Evolutionary conservation across 1,139 yeast species (phyloP), one percentile per base, ranked within the genome.

Genomic region (Saccharomycopsis hybrid): DNA sequence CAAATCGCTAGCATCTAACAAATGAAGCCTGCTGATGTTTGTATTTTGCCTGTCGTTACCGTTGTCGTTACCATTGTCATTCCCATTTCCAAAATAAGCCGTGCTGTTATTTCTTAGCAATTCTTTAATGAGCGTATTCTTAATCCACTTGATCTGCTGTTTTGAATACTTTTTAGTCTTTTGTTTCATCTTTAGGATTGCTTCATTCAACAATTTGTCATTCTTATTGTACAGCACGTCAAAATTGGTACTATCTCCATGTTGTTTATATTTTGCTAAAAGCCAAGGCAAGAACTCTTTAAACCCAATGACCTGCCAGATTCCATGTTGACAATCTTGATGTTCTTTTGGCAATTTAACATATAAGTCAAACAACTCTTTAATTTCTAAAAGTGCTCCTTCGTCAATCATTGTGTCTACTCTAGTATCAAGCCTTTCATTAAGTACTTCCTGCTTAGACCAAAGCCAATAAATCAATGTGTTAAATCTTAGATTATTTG

Each of bases 261-360:
- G 5, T 2, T 18, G 30, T 55, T 49, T 5, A 8, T 32, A 13
- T 30, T 61, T 62, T 5, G 56, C 53, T 33, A 67, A 59, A 3
- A 92, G 65, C 84, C 89, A 90, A 0, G 96, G 95, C 39, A 89
- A 64, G 62, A 92, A 90, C 63, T 92, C 97, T 61, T 88, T 87
- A 64, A 88, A 92, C 1, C 99, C 99, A 59, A 92, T 89, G 1
- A 88, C 96, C 65, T 92, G 98, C 88, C 89, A 90, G 0, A 92
- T 76, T 1, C 98, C 97, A 50, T 77, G 70, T 48, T 86, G 83
- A 51, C 80, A 67, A 50, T 77, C 80, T 1, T 80, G 79, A 28
- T 59, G 62, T 1, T 48, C 47, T 30, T 28, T 1, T 40, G 41
- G 7, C 4, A 56, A 56, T 0, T 49, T 46, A 0, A 59, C 51